phyloP scores from a whole-genome alignment of 441 rosid species.

The Brassica hybrid region DNA sequence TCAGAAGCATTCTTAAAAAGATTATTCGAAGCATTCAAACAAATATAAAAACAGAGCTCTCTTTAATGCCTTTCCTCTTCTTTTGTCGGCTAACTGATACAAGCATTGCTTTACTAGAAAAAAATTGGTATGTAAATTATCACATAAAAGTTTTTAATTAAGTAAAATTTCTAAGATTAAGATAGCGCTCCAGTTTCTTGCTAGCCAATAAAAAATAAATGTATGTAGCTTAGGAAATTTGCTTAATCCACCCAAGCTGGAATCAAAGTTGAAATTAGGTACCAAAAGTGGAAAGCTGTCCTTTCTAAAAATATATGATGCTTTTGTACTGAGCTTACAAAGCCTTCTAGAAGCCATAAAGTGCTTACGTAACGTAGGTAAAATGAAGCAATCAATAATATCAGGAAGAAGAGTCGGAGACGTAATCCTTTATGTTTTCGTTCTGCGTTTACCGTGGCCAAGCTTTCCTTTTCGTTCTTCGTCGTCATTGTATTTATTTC shows the following conservation, averaged over 20 bases:
- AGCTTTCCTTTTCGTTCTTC: background rate
- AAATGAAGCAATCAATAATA: background rate
- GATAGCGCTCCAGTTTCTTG: background rate
- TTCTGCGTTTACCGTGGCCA: background rate
- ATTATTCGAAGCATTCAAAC: background rate
- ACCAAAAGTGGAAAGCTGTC: conserved; percentile 12
- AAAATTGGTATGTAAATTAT: background rate
- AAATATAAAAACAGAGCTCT: background rate
- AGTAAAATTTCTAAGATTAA: background rate
- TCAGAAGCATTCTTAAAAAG: no score
- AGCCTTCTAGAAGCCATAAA: background rate
- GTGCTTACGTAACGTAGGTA: conserved; percentile 6
- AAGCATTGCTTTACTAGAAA: no score
- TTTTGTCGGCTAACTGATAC: background rate
- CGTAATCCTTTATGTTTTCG: background rate
- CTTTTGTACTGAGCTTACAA: background rate
- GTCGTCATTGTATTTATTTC: background rate
- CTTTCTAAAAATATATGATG: background rate
- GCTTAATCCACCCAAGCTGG: background rate
- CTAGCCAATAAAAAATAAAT: background rate
- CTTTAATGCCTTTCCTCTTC: conserved; percentile 5
- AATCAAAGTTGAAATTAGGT: background rate
- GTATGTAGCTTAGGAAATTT: background rate
- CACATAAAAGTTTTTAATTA: background rate
- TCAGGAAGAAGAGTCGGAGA: background rate